Percentiles rank a stretch among this genome's conserved stretches.
Conservation (phyloP, 805 yeast genomes). For the Candida nemodendra region DNA sequence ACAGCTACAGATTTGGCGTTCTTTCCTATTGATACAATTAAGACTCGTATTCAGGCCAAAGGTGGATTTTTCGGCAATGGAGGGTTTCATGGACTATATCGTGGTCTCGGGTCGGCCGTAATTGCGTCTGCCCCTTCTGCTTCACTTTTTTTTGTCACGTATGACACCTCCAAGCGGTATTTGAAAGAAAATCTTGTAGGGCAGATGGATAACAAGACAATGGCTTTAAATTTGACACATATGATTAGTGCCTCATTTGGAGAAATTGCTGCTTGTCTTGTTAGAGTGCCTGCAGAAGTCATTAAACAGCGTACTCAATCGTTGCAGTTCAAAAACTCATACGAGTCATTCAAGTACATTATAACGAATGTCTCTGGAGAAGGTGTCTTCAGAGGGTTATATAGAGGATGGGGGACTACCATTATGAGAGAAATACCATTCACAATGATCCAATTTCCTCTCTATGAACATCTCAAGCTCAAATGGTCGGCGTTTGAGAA, state of each 20-base stretch:
- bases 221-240: slow-evolving; percentile 52
- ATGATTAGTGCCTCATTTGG: slow-evolving; percentile 89
- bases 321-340: slow-evolving; percentile 53
- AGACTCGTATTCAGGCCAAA: slow-evolving; percentile 91
- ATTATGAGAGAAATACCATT: slow-evolving; percentile 95
- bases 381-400: slow-evolving; percentile 73
- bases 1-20: slow-evolving; percentile 92
- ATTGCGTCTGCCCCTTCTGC: slow-evolving; percentile 94
- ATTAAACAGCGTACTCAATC: slow-evolving; percentile 94
- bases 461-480: slow-evolving; percentile 79
- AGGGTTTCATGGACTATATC: slow-evolving; percentile 86
- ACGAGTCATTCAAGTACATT: slow-evolving; percentile 62
- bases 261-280: slow-evolving; percentile 89
- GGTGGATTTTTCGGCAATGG: slow-evolving; percentile 94
- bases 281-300: slow-evolving; percentile 96
- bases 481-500: slow-evolving; percentile 47
- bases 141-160: slow-evolving; percentile 74
- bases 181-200: slow-evolving; percentile 21
- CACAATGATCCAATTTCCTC: slow-evolving; percentile 92
- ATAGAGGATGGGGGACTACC: slow-evolving; percentile 92
- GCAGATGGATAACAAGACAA: slow-evolving; percentile 21
- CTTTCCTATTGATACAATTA: slow-evolving; percentile 94
- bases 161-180: slow-evolving; percentile 65
- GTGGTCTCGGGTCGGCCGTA: slow-evolving; percentile 90
- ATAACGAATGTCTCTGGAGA: slow-evolving; percentile 69